Evolutionary conservation across 2,329 filamentous ascomycete genomes (phyloP).

Genomic region (Didymella segeticola): DNA sequence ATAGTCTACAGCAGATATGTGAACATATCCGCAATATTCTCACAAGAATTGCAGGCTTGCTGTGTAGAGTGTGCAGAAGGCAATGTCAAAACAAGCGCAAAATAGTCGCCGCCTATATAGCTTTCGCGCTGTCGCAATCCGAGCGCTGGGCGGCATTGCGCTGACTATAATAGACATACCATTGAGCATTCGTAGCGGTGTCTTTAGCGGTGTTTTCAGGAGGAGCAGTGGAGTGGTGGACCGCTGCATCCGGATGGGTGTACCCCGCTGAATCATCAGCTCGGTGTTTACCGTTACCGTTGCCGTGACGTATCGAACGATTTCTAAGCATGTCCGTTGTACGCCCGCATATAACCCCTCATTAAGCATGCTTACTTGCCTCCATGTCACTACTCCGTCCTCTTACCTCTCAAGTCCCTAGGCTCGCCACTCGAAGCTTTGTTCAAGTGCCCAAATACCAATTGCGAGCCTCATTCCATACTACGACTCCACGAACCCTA

Average conservation of each 20-base stretch:
- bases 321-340: conserved; percentile 17
- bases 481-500: conserved; percentile 22
- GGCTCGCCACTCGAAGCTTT: conserved; percentile 19
- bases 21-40: too few species aligned
- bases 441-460: conserved; percentile 17
- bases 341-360: conserved; percentile 34
- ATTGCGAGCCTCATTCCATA: conserved; percentile 29
- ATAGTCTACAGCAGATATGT: too few species aligned
- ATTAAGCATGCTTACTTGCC: conserved; percentile 15
- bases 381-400: conserved; percentile 33
- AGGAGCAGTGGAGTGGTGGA: not conserved
- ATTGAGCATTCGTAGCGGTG: not conserved
- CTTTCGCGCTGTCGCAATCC: not conserved
- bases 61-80: too few species aligned
- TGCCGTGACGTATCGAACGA: conserved; percentile 8
- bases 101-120: not conserved
- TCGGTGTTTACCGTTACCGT: conserved; percentile 4
- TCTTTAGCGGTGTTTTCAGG: too few species aligned
- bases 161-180: not conserved
- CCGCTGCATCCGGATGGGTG: not conserved
- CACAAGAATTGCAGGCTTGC: too few species aligned
- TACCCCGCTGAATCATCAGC: conserved; percentile 4
- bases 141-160: not conserved
- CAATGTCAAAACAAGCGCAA: not conserved
- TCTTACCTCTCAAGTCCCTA: conserved; percentile 24